A percentile compares a stretch with the other conserved stretches of the same genome.
Evolutionary conservation across 2,329 filamentous ascomycete species (phyloP).

Genomic region (Purpureocillium takamizusanense): DNA sequence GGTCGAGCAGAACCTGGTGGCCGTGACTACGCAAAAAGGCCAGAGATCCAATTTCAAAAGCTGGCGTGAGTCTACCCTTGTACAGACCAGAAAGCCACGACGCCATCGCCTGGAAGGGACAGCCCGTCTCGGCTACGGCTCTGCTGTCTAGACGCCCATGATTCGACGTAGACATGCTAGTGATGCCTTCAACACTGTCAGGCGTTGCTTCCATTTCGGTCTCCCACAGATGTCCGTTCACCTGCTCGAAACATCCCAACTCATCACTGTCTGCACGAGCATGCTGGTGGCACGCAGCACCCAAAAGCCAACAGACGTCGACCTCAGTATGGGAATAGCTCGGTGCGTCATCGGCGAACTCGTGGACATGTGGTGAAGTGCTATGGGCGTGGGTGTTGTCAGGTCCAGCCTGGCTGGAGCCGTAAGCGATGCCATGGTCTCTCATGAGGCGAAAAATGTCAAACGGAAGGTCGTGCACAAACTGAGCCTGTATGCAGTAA

Average conservation of each 20-base stretch:
- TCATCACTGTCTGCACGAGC: too few relatives aligned
- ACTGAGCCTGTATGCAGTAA: constrained; percentile 33
- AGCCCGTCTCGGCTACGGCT: constrained; percentile 9
- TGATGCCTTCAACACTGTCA: not conserved
- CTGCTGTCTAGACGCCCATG: constrained; percentile 6
- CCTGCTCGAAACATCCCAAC: too few relatives aligned
- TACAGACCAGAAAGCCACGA: constrained; percentile 29
- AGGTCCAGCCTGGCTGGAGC: too few relatives aligned
- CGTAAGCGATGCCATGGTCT: too few relatives aligned
- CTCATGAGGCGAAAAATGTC: too few relatives aligned
- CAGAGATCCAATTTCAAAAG: constrained; percentile 45
- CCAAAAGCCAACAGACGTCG: too few relatives aligned
- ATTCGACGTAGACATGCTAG: not conserved
- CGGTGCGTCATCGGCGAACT: too few relatives aligned
- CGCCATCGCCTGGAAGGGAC: constrained; percentile 18
- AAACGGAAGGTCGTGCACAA: constrained; percentile 31
- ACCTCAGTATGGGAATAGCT: too few relatives aligned
- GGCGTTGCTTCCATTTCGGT: too few relatives aligned
- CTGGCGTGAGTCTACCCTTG: constrained; percentile 40
- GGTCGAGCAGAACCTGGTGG: constrained; percentile 38
- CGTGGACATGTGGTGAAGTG: too few relatives aligned
- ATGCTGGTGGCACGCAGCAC: not conserved
- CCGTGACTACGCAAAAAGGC: constrained; percentile 39
- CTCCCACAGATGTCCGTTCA: too few relatives aligned
- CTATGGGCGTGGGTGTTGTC: too few relatives aligned